Conservation (phyloP, 345 rosid species). For the Schrenkiella parvula region DNA sequence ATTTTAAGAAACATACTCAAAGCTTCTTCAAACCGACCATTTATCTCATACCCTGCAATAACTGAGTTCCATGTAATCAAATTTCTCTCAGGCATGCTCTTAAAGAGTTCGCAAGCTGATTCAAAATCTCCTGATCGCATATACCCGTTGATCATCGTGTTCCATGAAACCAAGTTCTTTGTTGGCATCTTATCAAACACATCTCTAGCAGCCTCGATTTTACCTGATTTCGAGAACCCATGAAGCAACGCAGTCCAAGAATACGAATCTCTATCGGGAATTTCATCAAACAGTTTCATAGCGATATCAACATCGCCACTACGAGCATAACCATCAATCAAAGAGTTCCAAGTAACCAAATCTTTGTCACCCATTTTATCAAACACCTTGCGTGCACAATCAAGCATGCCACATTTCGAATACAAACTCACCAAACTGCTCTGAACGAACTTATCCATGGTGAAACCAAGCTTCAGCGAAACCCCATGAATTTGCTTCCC, state of each 20-base stretch:
- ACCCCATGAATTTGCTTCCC: constrained; percentile 61
- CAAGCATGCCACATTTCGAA: constrained; percentile 42
- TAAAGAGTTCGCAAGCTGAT: constrained; percentile 35
- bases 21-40: constrained; percentile 39
- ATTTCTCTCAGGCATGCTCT: constrained; percentile 32
- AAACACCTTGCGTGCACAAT: constrained; percentile 39
- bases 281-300: constrained; percentile 42
- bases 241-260: constrained; percentile 48
- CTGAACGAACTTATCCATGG: constrained; percentile 49
- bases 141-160: constrained; percentile 45
- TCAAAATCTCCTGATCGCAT: constrained; percentile 36
- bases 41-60: constrained; percentile 43
- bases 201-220: constrained; percentile 41
- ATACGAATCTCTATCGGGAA: constrained; percentile 45
- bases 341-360: constrained; percentile 43
- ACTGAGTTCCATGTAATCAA: constrained; percentile 51
- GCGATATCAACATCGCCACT: constrained; percentile 41
- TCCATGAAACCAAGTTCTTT: constrained; percentile 41
- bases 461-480: constrained; percentile 44
- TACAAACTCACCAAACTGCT: constrained; percentile 54
- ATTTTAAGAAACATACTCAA: constrained; percentile 31
- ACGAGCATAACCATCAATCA: constrained; percentile 49
- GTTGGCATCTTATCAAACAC: constrained; percentile 39
- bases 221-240: constrained; percentile 43
- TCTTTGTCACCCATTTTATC: constrained; percentile 42